Conservation (phyloP, 176 grass and related monocot species). For the Luzula sylvatica region DNA sequence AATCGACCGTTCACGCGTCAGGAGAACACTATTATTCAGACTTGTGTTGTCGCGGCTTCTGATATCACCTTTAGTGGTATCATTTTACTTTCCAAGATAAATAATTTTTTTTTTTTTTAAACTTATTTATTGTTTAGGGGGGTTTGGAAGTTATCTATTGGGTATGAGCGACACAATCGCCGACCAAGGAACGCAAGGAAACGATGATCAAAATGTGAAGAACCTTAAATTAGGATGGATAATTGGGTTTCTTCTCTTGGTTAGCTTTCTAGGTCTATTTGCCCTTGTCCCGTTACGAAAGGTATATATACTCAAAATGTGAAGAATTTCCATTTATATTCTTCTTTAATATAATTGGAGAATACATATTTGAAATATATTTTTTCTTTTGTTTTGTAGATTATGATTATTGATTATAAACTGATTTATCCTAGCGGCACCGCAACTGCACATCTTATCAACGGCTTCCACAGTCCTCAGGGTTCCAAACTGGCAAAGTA, state of each 20-base stretch:
- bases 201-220: slow-evolving; percentile 5
- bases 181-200: background rate
- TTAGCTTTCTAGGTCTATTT: slow-evolving; percentile 26
- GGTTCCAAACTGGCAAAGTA: slow-evolving; percentile 28
- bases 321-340: background rate
- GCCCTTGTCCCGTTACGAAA: slow-evolving; percentile 20
- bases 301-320: slow-evolving; percentile 2
- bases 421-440: slow-evolving; percentile 32
- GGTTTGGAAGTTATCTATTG: slow-evolving; percentile 26
- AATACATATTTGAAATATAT: background rate
- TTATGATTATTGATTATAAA: slow-evolving; percentile 33
- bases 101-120: background rate
- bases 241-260: slow-evolving; percentile 23
- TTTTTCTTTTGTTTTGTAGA: slow-evolving; percentile 6
- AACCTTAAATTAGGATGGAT: slow-evolving; percentile 24
- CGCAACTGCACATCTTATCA: slow-evolving; percentile 24
- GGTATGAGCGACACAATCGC: slow-evolving; percentile 21
- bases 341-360: background rate
- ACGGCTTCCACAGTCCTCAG: slow-evolving; percentile 28
- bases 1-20: slow-evolving; percentile 24
- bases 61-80: slow-evolving; percentile 24
- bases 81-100: background rate
- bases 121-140: slow-evolving; percentile 2
- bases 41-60: slow-evolving; percentile 27
- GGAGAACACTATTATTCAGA: slow-evolving; percentile 34